Base-by-base conservation (phyloP, 1,139 yeast species). In the Insectozyma bohioensis region DNA sequence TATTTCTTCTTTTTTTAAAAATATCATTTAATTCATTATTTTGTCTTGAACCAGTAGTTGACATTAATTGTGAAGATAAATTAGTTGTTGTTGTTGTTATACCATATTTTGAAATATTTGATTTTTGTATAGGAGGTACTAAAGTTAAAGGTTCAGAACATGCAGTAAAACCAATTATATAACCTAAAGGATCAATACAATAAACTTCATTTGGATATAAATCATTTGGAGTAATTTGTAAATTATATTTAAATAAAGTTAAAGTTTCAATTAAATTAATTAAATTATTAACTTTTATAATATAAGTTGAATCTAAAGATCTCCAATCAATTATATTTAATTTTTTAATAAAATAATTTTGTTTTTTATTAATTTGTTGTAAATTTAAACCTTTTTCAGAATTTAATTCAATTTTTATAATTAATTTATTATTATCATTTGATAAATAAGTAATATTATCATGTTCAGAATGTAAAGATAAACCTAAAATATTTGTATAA, bases 161-260 rank as follows among this genome's bases (percentile, higher is more conserved):
- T 8, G 80, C 67, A 15, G 85, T 75, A 55, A 84, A 82, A 11
- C 92, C 94, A 30, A 84, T 58, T 24, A 81, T 55, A 40, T 72
- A 68, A 14, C 88, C 88, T 44, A 80, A 58, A 2, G 90, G 88
- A 50, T 83, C 90, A 23, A 80, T 49, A 12, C 77, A 72, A 55
- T 79, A 83, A 12, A 80, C 67, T 51, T 83, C 88, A 51, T 74
- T 71, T 4, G 92, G 90, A 38, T 69, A 74, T 42, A 79, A 59
- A 33, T 77, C 81, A 41, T 78, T 78, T n/a, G 92, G 92, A 35
- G 59, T 55, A 20, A 67, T 52, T 42, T 69, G 75, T 11, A 61
- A 40, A 1, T 61, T 55, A 31, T 48, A 45, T 1, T 55, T 47
- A 23, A 48, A 48, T 4, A 41, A 41, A 21, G 56, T 49, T 30